Percentiles rank a stretch among this genome's conserved stretches.
These are phyloP conservation scores for Jamesozyma lodderae DNA, from an alignment of 805 yeast species.

Conservation along the genomic window DNA sequence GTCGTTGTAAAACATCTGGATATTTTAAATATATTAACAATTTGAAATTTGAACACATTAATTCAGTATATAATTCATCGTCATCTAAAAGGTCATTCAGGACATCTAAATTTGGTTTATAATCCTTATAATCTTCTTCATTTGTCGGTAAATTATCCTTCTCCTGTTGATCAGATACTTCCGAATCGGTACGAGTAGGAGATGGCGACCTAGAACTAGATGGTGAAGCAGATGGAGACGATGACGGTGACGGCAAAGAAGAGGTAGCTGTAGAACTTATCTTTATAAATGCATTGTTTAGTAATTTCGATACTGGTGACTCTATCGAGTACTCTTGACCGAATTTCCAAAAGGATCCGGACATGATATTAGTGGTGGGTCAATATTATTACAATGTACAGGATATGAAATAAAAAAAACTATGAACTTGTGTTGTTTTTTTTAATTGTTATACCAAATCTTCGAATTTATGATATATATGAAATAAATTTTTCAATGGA, in stretches of 20 bases:
- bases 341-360: constrained; percentile 53
- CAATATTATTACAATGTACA: too few species aligned
- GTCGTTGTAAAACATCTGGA: constrained; percentile 60
- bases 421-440: too few species aligned
- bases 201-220: too few species aligned
- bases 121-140: constrained; percentile 27
- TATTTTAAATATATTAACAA: constrained; percentile 71
- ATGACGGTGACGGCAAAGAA: too few species aligned
- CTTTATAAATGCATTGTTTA: constrained; percentile 32
- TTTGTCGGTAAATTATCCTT: constrained; percentile 27
- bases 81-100: constrained; percentile 61
- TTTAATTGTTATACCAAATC: too few species aligned
- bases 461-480: too few species aligned
- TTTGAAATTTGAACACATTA: constrained; percentile 61
- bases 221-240: too few species aligned
- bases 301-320: constrained; percentile 44
- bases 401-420: too few species aligned
- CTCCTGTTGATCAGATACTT: neutral
- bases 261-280: constrained; percentile 34
- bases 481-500: too few species aligned
- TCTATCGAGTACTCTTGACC: constrained; percentile 48
- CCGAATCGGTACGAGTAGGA: too few species aligned
- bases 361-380: too few species aligned
- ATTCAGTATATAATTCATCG: constrained; percentile 62
- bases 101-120: constrained; percentile 34